Evolutionary conservation across 148 eudicot genomes (phyloP).

Genomic region (Bassia scoparia): DNA sequence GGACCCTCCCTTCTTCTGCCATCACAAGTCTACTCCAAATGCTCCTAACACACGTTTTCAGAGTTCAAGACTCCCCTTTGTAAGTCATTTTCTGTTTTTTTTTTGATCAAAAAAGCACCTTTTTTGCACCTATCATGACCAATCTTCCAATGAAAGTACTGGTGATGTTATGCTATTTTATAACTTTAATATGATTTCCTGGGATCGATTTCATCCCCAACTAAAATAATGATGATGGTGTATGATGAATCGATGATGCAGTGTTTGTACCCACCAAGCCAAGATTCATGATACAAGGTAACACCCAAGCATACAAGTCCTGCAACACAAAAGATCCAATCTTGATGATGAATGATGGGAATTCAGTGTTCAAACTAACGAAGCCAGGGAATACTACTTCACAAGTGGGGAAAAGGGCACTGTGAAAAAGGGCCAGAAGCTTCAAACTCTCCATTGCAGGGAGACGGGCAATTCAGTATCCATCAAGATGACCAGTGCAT

Average conservation of each 20-base stretch:
- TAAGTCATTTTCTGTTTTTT: constrained; percentile 34
- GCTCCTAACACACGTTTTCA: constrained; percentile 56
- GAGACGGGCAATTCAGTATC: constrained; percentile 43
- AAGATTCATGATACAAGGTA: constrained; percentile 83
- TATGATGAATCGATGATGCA: constrained; percentile 29
- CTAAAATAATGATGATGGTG: background rate
- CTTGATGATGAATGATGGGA: constrained; percentile 73
- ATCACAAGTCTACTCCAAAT: constrained; percentile 54
- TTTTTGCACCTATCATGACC: background rate
- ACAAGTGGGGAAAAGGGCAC: constrained; percentile 66
- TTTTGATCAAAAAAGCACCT: background rate
- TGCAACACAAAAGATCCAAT: constrained; percentile 79
- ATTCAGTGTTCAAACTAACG: constrained; percentile 71
- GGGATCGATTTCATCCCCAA: background rate
- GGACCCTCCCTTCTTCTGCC: constrained; percentile 65
- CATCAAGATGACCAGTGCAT: constrained; percentile 31
- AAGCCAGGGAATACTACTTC: constrained; percentile 64
- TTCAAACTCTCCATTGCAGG: constrained; percentile 59
- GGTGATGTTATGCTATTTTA: too few species aligned
- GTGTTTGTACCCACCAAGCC: constrained; percentile 95
- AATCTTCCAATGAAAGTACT: too few species aligned
- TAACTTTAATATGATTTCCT: background rate
- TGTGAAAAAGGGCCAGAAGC: constrained; percentile 72
- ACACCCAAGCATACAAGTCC: constrained; percentile 46
- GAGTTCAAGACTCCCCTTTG: constrained; percentile 74